Conservation (phyloP, 495 filamentous ascomycete genomes). For the Aspergillus saccharolyticus region DNA sequence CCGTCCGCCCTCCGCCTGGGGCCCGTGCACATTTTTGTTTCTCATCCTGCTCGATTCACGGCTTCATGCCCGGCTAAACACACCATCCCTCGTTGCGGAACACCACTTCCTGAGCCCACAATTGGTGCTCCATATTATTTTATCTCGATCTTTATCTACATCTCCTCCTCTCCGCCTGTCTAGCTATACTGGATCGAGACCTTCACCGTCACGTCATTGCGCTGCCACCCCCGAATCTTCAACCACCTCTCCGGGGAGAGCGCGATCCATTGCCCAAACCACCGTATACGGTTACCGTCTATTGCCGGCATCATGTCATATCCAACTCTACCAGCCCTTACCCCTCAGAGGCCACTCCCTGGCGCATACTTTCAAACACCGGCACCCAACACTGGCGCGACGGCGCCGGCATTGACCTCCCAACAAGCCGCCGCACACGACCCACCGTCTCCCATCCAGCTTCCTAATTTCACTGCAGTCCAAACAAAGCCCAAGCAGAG, state of each 20-base stretch:
- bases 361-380: slow-evolving; percentile 73
- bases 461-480: slow-evolving; percentile 36
- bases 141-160: not conserved
- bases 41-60: slow-evolving; percentile 15
- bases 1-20: slow-evolving; percentile 1
- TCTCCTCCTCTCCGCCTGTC: slow-evolving; percentile 8
- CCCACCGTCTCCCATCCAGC: slow-evolving; percentile 22
- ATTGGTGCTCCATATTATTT: slow-evolving; percentile 10
- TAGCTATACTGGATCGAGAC: slow-evolving; percentile 10
- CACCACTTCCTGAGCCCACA: slow-evolving; percentile 3
- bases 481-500: slow-evolving; percentile 32
- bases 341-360: slow-evolving; percentile 61
- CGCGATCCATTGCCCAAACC: slow-evolving; percentile 24
- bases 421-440: slow-evolving; percentile 22
- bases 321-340: slow-evolving; percentile 46
- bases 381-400: slow-evolving; percentile 35
- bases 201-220: slow-evolving; percentile 18
- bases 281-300: slow-evolving; percentile 7
- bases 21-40: slow-evolving; percentile 38
- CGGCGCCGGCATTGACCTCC: slow-evolving; percentile 23
- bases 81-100: slow-evolving; percentile 10
- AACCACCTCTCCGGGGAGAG: slow-evolving; percentile 21
- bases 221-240: slow-evolving; percentile 10
- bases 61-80: slow-evolving; percentile 8
- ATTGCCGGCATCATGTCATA: slow-evolving; percentile 50